Conservation (phyloP, 805 yeast species). For the Barnettozyma botsteinii region DNA sequence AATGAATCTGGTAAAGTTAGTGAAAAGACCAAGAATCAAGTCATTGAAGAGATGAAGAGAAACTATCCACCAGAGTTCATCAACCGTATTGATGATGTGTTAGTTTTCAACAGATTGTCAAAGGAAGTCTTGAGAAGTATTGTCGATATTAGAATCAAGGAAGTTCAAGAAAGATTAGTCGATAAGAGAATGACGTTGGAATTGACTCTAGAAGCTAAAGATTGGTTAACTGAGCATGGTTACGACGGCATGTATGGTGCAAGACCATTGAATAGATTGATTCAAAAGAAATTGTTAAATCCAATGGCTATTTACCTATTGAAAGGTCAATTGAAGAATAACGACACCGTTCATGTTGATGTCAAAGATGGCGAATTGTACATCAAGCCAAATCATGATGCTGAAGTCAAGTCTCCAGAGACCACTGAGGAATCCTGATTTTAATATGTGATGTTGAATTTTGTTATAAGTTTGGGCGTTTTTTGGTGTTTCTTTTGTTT, state of each 20-base stretch:
- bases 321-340: slow-evolving; percentile 65
- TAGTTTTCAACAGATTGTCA: slow-evolving; percentile 87
- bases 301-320: slow-evolving; percentile 80
- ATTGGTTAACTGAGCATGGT: slow-evolving; percentile 77
- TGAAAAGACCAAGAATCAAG: slow-evolving; percentile 46
- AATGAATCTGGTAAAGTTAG: slow-evolving; percentile 57
- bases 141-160: slow-evolving; percentile 78
- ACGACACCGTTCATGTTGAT: slow-evolving; percentile 47
- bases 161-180: slow-evolving; percentile 69
- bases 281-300: slow-evolving; percentile 78
- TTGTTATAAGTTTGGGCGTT: too few relatives aligned
- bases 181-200: slow-evolving; percentile 70
- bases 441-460: too few relatives aligned
- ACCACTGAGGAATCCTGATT: neutral
- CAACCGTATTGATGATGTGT: slow-evolving; percentile 89
- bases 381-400: slow-evolving; percentile 43
- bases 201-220: slow-evolving; percentile 59
- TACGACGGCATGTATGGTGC: slow-evolving; percentile 94
- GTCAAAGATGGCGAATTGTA: slow-evolving; percentile 39
- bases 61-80: slow-evolving; percentile 92
- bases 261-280: slow-evolving; percentile 86
- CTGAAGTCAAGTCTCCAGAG: slow-evolving; percentile 19
- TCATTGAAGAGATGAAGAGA: slow-evolving; percentile 61
- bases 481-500: neutral
- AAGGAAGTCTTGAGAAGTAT: slow-evolving; percentile 68